A percentile compares a stretch with the other conserved stretches of the same genome.
These are phyloP conservation scores for Rhododendron simsii DNA, from an alignment of 148 eudicot genomes.

Conservation along the genomic window DNA sequence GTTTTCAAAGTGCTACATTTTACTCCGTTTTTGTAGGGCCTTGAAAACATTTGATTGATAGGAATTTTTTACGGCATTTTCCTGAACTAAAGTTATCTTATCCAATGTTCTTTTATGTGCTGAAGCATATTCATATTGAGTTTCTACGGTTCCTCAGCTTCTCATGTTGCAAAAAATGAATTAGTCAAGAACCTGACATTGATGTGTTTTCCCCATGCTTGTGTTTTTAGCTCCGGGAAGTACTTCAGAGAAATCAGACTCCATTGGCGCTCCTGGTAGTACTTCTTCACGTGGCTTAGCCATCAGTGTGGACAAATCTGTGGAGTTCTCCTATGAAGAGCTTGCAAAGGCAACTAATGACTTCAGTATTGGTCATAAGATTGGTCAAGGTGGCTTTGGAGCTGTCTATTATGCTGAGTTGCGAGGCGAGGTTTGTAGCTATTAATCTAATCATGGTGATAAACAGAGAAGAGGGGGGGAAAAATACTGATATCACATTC, in stretches of 20 bases:
- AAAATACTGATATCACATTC: not conserved
- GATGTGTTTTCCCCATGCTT: constrained; percentile 45
- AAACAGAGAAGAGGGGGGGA: not conserved
- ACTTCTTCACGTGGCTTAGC: constrained; percentile 28
- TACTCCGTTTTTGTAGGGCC: not conserved
- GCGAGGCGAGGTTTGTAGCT: constrained; percentile 52
- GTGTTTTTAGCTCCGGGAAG: constrained; percentile 16
- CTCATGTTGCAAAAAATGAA: not conserved
- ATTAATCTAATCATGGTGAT: not conserved
- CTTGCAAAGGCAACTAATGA: constrained; percentile 53
- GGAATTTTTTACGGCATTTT: not conserved
- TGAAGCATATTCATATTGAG: not conserved
- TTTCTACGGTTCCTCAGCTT: not conserved
- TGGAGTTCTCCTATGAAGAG: constrained; percentile 55
- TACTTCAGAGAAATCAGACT: constrained; percentile 26
- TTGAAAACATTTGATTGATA: not conserved
- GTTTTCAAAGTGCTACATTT: not conserved
- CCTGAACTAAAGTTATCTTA: not conserved
- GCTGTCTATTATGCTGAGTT: constrained; percentile 54
- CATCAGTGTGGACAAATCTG: constrained; percentile 48
- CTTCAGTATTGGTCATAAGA: constrained; percentile 43
- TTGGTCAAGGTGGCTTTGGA: constrained; percentile 77
- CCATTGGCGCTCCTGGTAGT: constrained; percentile 14
- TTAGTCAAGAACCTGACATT: constrained; percentile 5
- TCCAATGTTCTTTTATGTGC: not conserved